Evolutionary conservation across 768 basidiomycete species (phyloP), one percentile per base, ranked within the genome.

Genomic region (Rhodotorula graminis): DNA sequence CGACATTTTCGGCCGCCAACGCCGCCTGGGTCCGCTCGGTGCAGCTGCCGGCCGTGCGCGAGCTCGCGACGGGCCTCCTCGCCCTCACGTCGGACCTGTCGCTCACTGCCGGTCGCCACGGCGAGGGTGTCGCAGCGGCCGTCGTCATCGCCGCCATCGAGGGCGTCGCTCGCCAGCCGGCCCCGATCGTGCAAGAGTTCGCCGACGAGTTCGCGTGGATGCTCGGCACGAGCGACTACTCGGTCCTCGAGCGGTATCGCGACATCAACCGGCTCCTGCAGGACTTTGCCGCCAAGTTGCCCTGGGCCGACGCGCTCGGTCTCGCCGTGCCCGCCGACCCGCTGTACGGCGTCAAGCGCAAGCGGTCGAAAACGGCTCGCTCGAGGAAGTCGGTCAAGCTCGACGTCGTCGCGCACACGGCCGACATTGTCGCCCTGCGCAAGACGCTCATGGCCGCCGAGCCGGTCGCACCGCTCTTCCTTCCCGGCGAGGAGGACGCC

Each of bases 71-170:
- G 21, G 64, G 55, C 44, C 58, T 75, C 63, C 67, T 75, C 66
- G 12, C 44, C 15, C 68, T 75, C 64, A 47, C 59, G n/a, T 3
- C 29, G 12, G 55, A 62, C 2, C 1, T 62, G 23, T 42, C 61
- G 15, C 67, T 75, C 59, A 29, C 33, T 2, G 15, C 25, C 16
- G 67, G 67, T 2, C 63, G 73, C 0, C 2, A 27, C 1, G 64
- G 70, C 42, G 70, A 68, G 37, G 47, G 50, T 27, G 70, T 71
- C 47, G 68, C 73, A 0, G 46, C 33, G 18, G 69, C 70, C 8
- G 73, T 42, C 60, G 53, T 75, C 47, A 27, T 75, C 40, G 70
- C 71, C 56, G 70, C 73, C 1, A 53, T 75, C 53, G 73, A 75
- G 25, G 73, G 66, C 2, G 37, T 55, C 56, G 70, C 73, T 0